Conservation (phyloP, 306 rosid species). For the Canavalia gladiata region DNA sequence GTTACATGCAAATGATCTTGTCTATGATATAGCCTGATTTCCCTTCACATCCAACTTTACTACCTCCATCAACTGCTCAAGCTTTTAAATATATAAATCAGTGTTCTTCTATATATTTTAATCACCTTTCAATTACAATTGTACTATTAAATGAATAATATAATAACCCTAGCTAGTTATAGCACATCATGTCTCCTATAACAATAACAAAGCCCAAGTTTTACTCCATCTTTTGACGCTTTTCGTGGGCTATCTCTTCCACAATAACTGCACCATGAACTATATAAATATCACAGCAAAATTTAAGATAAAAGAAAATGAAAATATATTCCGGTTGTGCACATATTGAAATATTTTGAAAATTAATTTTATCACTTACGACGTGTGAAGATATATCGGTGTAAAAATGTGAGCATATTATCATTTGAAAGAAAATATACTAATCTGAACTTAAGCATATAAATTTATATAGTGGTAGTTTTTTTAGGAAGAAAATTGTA, state of each 20-base stretch:
- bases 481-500: too few species aligned
- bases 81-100: not conserved
- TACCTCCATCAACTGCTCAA: constrained; percentile 10
- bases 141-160: constrained; percentile 20
- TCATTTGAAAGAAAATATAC: too few species aligned
- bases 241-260: constrained; percentile 4
- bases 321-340: not conserved
- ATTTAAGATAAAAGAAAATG: not conserved
- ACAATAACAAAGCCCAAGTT: constrained; percentile 43
- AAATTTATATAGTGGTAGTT: too few species aligned
- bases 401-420: too few species aligned
- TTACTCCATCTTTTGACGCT: constrained; percentile 36
- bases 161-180: constrained; percentile 37
- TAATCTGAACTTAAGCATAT: too few species aligned
- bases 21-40: constrained; percentile 45
- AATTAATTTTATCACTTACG: too few species aligned
- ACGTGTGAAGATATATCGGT: too few species aligned
- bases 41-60: constrained; percentile 42
- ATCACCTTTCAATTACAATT: constrained; percentile 1
- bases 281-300: not conserved
- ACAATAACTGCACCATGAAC: not conserved
- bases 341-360: not conserved
- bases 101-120: not conserved
- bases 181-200: constrained; percentile 39
- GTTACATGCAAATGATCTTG: constrained; percentile 28